These are phyloP conservation scores for Quercus ilex DNA, from an alignment of 306 rosid genomes.

Conservation along the genomic window DNA sequence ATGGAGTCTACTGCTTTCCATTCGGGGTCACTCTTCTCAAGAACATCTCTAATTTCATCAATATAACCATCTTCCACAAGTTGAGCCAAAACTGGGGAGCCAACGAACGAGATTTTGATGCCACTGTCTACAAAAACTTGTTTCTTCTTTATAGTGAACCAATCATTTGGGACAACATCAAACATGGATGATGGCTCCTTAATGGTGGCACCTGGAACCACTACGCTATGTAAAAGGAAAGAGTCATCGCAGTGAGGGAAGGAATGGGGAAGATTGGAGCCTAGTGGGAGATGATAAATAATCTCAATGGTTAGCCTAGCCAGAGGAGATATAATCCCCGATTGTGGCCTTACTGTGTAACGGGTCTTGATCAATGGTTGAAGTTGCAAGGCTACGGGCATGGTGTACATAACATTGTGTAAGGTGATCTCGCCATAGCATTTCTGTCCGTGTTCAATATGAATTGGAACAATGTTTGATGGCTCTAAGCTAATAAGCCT, in stretches of 20 bases:
- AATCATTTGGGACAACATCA: conserved; percentile 68
- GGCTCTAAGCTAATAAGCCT: conserved; percentile 82
- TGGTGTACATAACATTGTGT: conserved; percentile 85
- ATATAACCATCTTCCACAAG: conserved; percentile 55
- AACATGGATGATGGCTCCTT: conserved; percentile 59
- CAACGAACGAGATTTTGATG: conserved; percentile 65
- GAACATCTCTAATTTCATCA: conserved; percentile 63
- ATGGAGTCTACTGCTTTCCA: conserved; percentile 56
- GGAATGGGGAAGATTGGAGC: conserved; percentile 48
- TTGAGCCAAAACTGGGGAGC: conserved; percentile 53
- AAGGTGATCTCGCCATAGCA: conserved; percentile 55
- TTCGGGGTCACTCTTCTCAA: conserved; percentile 53
- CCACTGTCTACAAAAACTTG: conserved; percentile 80
- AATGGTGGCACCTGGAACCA: conserved; percentile 74
- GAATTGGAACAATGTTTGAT: conserved; percentile 54
- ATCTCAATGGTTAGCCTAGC: conserved; percentile 56
- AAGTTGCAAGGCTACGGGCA: conserved; percentile 87
- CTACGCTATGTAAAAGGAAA: conserved; percentile 76
- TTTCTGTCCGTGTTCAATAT: conserved; percentile 55
- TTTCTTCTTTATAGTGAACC: conserved; percentile 75
- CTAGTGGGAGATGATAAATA: conserved; percentile 49
- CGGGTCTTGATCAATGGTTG: conserved; percentile 60
- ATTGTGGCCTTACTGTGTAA: conserved; percentile 60
- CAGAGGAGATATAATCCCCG: conserved; percentile 79
- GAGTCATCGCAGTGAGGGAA: conserved; percentile 64